phyloP scores from a whole-genome alignment of 208 protist species.

The Balamuthia mandrillaris region DNA sequence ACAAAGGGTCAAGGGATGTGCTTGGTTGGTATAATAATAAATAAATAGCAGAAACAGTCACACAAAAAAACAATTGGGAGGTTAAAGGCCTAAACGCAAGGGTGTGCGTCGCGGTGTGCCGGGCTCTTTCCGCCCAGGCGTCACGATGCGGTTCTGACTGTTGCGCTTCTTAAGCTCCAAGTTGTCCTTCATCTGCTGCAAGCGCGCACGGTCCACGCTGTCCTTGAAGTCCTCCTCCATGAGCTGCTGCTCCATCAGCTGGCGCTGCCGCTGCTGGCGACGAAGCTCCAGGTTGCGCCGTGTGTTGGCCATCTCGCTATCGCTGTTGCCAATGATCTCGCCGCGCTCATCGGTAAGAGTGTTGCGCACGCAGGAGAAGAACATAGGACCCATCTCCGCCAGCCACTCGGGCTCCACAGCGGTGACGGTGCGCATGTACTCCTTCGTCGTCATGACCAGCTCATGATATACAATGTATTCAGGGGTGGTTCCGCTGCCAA shows the following conservation, averaged over 20 bases:
- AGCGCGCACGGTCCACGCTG: background rate
- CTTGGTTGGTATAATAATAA: too few species aligned
- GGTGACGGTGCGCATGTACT: conserved; percentile 94
- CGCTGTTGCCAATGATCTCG: too few species aligned
- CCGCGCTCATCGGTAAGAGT: background rate
- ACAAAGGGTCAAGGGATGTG: too few species aligned
- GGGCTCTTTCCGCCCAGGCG: conserved; percentile 1
- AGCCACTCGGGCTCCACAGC: conserved; percentile 96
- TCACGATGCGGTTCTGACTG: conserved; percentile 21
- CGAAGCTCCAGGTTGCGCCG: too few species aligned
- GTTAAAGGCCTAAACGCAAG: conserved; percentile 10
- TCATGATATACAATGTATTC: conserved; percentile 99
- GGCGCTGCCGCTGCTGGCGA: conserved; percentile 6
- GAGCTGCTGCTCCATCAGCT: conserved; percentile 24
- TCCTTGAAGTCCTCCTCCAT: conserved; percentile 27
- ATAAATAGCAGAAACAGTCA: too few species aligned
- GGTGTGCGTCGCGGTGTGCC: conserved; percentile 15
- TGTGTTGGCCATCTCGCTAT: background rate
- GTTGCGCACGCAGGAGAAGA: conserved; percentile 63
- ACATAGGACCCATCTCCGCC: conserved; percentile 82
- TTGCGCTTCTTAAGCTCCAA: background rate
- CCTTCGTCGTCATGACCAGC: conserved; percentile 91
- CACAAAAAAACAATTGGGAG: background rate
- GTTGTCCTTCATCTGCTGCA: conserved; percentile 38
- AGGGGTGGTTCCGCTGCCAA: conserved; percentile 85